Conservation (phyloP, 805 yeast species). For the Hanseniaspora nectarophila region DNA sequence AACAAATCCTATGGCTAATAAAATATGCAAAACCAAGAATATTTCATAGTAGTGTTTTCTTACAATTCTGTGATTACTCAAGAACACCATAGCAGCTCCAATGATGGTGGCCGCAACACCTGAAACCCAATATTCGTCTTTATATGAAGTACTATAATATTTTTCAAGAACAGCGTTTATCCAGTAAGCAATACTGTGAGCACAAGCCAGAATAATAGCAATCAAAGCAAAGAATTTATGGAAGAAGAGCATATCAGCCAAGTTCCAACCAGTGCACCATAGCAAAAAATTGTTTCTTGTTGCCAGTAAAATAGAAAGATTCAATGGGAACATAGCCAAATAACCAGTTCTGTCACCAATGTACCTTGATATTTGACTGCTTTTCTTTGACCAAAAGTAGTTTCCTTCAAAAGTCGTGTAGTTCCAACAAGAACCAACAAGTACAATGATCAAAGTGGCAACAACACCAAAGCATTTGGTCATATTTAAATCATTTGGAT, state of each 20-base stretch:
- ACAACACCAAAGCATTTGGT: slow-evolving; percentile 14
- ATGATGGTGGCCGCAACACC: slow-evolving; percentile 20
- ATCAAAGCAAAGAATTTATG: slow-evolving; percentile 53
- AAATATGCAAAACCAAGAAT: slow-evolving; percentile 33
- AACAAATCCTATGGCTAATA: slow-evolving; percentile 33
- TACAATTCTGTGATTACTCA: slow-evolving; percentile 31
- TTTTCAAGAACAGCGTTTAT: slow-evolving; percentile 1
- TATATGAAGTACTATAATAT: slow-evolving; percentile 29
- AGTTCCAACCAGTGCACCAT: slow-evolving; percentile 48
- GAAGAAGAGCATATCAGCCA: slow-evolving; percentile 43
- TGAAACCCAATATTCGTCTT: slow-evolving; percentile 33
- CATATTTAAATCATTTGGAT: not conserved
- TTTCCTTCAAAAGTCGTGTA: slow-evolving; percentile 15
- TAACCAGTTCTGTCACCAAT: slow-evolving; percentile 43
- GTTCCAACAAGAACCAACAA: slow-evolving; percentile 15
- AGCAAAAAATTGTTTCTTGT: slow-evolving; percentile 58
- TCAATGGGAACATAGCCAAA: slow-evolving; percentile 38
- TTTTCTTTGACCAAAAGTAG: slow-evolving; percentile 5
- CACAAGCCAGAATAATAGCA: slow-evolving; percentile 21
- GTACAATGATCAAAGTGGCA: slow-evolving; percentile 11
- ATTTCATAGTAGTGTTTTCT: slow-evolving; percentile 37
- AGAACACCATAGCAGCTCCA: slow-evolving; percentile 32
- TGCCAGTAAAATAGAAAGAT: slow-evolving; percentile 48
- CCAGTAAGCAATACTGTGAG: slow-evolving; percentile 16
- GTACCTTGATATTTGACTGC: slow-evolving; percentile 16